Evolutionary conservation across 2,329 filamentous ascomycete species (phyloP).

Genomic region (Sporothrix globosa): DNA sequence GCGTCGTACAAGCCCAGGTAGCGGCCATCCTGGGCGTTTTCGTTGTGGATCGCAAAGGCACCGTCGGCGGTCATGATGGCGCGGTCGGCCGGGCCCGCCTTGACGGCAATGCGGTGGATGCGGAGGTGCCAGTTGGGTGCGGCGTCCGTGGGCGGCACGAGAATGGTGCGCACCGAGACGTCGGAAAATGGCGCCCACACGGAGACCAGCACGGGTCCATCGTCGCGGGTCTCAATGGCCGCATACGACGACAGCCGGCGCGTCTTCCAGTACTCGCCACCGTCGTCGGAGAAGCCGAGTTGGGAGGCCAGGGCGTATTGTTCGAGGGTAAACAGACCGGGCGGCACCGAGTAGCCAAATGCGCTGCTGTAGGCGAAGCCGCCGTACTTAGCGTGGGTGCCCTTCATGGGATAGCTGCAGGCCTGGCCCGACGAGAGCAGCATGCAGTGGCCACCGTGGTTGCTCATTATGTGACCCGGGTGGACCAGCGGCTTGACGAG

Average conservation of each 20-base stretch:
- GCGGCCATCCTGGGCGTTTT: slow-evolving; percentile 46
- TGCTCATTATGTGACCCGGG: slow-evolving; percentile 72
- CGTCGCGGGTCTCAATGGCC: slow-evolving; percentile 57
- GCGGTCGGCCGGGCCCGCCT: slow-evolving; percentile 42
- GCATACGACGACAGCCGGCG: slow-evolving; percentile 69
- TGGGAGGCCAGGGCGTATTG: slow-evolving; percentile 77
- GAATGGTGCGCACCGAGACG: slow-evolving; percentile 65
- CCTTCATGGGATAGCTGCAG: slow-evolving; percentile 82
- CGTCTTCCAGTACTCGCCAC: slow-evolving; percentile 77
- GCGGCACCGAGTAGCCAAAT: slow-evolving; percentile 77
- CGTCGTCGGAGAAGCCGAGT: slow-evolving; percentile 75
- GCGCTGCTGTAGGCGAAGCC: slow-evolving; percentile 76
- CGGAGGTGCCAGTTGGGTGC: slow-evolving; percentile 72
- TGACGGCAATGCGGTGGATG: slow-evolving; percentile 62
- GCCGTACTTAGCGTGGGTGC: slow-evolving; percentile 80
- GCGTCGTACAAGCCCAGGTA: slow-evolving; percentile 59
- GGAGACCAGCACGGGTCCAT: slow-evolving; percentile 65
- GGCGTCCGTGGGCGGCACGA: slow-evolving; percentile 62
- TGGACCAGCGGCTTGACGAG: slow-evolving; percentile 65
- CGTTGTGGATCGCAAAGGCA: slow-evolving; percentile 69
- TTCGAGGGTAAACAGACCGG: slow-evolving; percentile 73
- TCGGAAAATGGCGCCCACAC: slow-evolving; percentile 72
- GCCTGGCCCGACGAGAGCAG: slow-evolving; percentile 75
- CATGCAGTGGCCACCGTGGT: slow-evolving; percentile 74
- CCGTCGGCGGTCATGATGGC: slow-evolving; percentile 74